phyloP scores from a whole-genome alignment of 768 basidiomycete species.

The Galerina sulciceps region DNA sequence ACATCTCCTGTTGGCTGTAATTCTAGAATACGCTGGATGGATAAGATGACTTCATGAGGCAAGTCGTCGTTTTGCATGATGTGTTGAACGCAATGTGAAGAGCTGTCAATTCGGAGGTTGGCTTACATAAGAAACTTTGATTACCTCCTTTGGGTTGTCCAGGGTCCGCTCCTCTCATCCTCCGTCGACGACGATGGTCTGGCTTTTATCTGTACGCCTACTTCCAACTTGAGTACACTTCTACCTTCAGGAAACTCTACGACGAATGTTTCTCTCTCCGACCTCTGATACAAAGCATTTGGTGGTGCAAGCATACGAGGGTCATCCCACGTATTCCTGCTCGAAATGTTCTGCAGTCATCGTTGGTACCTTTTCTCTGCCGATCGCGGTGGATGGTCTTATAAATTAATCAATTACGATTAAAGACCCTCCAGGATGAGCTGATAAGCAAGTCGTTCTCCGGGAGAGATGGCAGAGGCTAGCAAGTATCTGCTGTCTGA shows the following conservation, averaged over 20 bases:
- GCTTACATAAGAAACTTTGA: conserved; percentile 5
- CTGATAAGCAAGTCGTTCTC: conserved; percentile 86
- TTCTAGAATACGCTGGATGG: conserved; percentile 74
- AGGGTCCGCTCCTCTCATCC: not conserved
- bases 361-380: conserved; percentile 42
- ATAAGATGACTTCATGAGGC: conserved; percentile 67
- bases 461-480: conserved; percentile 81
- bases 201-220: not conserved
- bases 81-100: not conserved
- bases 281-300: conserved; percentile 53
- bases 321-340: conserved; percentile 74
- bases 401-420: not conserved
- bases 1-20: conserved; percentile 44
- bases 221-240: not conserved
- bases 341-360: conserved; percentile 72
- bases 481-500: conserved; percentile 47
- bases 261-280: conserved; percentile 19
- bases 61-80: conserved; percentile 52
- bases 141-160: conserved; percentile 1
- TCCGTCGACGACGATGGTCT: not conserved
- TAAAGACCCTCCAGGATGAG: conserved; percentile 80
- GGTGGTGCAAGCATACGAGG: conserved; percentile 63
- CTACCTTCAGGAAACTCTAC: too few relatives aligned
- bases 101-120: not conserved
- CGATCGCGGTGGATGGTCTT: not conserved